Evolutionary conservation across 2,329 filamentous ascomycete species (phyloP), one percentile per base, ranked within the genome.

Genomic region (Dendryphion nanum): DNA sequence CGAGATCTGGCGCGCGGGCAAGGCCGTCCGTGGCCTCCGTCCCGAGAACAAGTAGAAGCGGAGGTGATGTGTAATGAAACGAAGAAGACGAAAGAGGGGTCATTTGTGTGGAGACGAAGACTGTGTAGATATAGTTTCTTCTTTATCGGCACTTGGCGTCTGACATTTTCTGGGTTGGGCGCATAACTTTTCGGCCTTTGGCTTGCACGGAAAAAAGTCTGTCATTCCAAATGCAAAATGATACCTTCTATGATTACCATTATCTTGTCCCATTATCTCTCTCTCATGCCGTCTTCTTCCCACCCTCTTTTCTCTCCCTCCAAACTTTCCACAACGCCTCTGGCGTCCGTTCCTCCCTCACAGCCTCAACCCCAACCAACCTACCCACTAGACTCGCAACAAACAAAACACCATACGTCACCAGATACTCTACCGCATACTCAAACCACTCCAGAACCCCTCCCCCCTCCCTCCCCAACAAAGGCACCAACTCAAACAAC

Each of bases 1-100:
- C 65, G 93, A 98, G 82, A 98, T 98, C 82, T 98, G 93, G 93
- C 83, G 87, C 66, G 93, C 93, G 53, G 93, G 93, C 72, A 97
- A 96, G 84, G 88, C 93, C 61, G 93, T 98, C 63, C 86, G 91
- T 55, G 57, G 49, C 20, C 61, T 67, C 37, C 60, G 64, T 38
- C 64, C 64, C 29, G 64, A 67, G 59, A 67, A 66, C 52, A 38
- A 49, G 38, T 61, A 66, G 47, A 62, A 64, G 38, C 17, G 23
- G 33, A 6, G 17, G 7, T 36, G 21, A 26, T 10, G n/a, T 26
- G 16, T 18, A 32, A 10, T 18, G 20, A 18, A 17, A 23, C 21
- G 14, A 24, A 15, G 19, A 13, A 5, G 31, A 29, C n/a, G n/a
- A n/a, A n/a, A n/a, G n/a, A n/a, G n/a, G n/a, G n/a, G n/a, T n/a